Evolutionary conservation across 441 rosid genomes (phyloP).

Genomic region (Populus hybrid): DNA sequence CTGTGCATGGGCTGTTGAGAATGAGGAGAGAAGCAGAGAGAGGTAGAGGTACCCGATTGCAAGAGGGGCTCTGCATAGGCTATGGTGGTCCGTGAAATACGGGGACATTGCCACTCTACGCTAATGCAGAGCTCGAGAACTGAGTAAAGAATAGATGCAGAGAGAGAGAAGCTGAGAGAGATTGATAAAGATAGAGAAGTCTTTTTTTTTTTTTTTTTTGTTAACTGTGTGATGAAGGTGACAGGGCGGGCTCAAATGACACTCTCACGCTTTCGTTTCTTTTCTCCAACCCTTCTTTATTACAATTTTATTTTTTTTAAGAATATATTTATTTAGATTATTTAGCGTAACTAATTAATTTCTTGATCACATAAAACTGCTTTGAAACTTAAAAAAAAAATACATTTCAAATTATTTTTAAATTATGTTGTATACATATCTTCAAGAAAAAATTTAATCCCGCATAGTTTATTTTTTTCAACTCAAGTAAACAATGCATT

Average conservation of each 20-base stretch:
- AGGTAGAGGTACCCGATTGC: slow-evolving; percentile 29
- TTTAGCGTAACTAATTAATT: neutral
- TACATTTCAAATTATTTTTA: too few relatives aligned
- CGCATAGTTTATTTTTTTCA: too few relatives aligned
- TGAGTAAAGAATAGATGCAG: slow-evolving; percentile 7
- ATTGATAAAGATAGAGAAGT: slow-evolving; percentile 14
- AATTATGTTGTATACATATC: too few relatives aligned
- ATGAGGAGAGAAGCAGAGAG: slow-evolving; percentile 30
- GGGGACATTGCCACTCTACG: slow-evolving; percentile 49
- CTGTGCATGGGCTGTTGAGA: slow-evolving; percentile 29
- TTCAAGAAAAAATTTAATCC: too few relatives aligned
- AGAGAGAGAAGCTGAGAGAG: neutral
- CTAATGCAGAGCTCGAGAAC: slow-evolving; percentile 47
- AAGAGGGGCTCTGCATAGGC: slow-evolving; percentile 49
- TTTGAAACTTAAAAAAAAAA: too few relatives aligned
- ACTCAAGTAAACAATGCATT: too few relatives aligned
- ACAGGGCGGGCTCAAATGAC: slow-evolving; percentile 1
- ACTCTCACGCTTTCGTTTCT: neutral
- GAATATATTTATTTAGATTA: too few relatives aligned
- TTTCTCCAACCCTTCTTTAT: neutral
- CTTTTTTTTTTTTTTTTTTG: slow-evolving; percentile 6
- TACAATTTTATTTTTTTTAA: neutral
- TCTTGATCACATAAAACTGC: too few relatives aligned
- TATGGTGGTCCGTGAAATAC: slow-evolving; percentile 36
- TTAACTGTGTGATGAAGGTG: slow-evolving; percentile 13